phyloP scores from a whole-genome alignment of 2,329 filamentous ascomycete species.

The Pyrenochaeta sp. region DNA sequence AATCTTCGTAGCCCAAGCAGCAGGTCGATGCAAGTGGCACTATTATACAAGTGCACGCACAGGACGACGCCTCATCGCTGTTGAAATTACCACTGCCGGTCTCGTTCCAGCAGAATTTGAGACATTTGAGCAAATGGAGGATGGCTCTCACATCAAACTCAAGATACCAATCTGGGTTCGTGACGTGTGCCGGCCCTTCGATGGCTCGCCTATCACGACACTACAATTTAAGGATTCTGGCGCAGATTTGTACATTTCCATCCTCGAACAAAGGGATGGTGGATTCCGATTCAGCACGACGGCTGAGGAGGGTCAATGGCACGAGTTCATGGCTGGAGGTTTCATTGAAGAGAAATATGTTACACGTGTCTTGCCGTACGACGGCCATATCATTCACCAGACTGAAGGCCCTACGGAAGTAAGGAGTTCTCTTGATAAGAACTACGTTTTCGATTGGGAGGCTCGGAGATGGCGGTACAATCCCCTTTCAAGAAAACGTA shows the following conservation, averaged over 20 bases:
- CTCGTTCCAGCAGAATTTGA: constrained; percentile 4
- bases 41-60: constrained; percentile 9
- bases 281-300: neutral
- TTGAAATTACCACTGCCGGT: constrained; percentile 10
- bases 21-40: constrained; percentile 7
- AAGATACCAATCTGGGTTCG: constrained; percentile 21
- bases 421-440: neutral
- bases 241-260: constrained; percentile 16
- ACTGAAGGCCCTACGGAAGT: neutral
- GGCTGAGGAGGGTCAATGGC: neutral
- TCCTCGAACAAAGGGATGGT: neutral
- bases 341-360: neutral
- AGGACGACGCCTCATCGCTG: constrained; percentile 11
- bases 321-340: neutral
- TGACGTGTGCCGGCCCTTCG: neutral
- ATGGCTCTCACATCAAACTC: neutral
- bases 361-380: neutral
- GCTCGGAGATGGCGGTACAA: neutral
- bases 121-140: neutral
- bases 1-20: constrained; percentile 1
- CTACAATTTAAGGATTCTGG: constrained; percentile 5
- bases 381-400: neutral
- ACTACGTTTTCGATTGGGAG: neutral
- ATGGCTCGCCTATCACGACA: neutral
- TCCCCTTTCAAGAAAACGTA: neutral